A percentile compares a stretch with the other conserved stretches of the same genome.
These are phyloP conservation scores for Tylopilus rubrobrunneus DNA, from an alignment of 768 basidiomycete genomes.

Conservation along the genomic window DNA sequence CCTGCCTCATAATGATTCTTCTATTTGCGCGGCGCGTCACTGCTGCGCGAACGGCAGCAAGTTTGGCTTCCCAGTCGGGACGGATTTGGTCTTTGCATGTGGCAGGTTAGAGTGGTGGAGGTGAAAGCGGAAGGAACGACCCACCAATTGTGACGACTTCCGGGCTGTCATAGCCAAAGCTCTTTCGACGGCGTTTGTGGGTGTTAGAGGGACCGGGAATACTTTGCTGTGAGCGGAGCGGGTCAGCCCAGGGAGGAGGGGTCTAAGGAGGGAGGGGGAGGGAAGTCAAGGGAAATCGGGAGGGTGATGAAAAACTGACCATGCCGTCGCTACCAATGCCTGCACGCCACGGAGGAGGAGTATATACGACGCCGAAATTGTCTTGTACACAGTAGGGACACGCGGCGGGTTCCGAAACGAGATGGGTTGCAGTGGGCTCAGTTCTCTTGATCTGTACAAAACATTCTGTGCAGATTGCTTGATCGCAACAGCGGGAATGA, in stretches of 20 bases:
- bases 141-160: conserved; percentile 90
- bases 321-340: conserved; percentile 74
- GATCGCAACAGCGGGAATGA: conserved; percentile 96
- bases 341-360: conserved; percentile 73
- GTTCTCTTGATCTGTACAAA: conserved; percentile 98
- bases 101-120: conserved; percentile 7
- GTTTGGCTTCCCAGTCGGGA: conserved; percentile 96
- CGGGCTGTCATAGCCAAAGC: conserved; percentile 77
- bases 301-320: conserved; percentile 38
- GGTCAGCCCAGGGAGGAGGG: conserved; percentile 51
- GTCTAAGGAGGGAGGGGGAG: conserved; percentile 24
- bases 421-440: conserved; percentile 91
- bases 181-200: conserved; percentile 81
- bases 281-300: neutral
- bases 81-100: conserved; percentile 78
- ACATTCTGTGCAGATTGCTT: conserved; percentile 98
- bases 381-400: conserved; percentile 98
- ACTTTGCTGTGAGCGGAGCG: conserved; percentile 43
- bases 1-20: conserved; percentile 97
- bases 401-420: conserved; percentile 93
- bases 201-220: conserved; percentile 37
- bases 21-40: conserved; percentile 94
- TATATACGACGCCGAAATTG: conserved; percentile 93
- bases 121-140: conserved; percentile 19
- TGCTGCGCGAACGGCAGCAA: conserved; percentile 92